These are phyloP conservation scores for Backusella circina DNA, from an alignment of 192 early-diverging fungal genomes.

Conservation along the genomic window DNA sequence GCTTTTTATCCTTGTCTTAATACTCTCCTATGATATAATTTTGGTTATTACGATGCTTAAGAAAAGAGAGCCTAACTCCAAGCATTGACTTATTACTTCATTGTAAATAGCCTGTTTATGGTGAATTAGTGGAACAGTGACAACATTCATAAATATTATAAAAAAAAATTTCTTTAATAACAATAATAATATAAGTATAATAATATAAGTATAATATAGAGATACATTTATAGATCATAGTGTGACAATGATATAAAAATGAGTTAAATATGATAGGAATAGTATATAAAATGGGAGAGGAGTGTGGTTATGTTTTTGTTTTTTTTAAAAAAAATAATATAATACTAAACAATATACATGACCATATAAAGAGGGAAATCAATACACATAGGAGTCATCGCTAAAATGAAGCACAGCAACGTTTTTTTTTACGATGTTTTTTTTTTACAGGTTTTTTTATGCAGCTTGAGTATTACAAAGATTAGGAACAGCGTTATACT, in stretches of 20 bases:
- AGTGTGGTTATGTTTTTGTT: neutral
- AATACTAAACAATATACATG: neutral
- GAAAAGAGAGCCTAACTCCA: too few species aligned
- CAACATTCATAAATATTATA: neutral
- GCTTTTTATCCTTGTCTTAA: too few species aligned
- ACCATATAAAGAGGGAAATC: neutral
- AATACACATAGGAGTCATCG: neutral
- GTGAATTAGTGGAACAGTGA: neutral
- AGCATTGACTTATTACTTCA: too few species aligned
- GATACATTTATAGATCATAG: neutral
- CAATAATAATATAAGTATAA: neutral
- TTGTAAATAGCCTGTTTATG: too few species aligned
- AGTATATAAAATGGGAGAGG: neutral
- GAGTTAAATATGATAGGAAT: neutral
- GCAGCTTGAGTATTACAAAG: slow-evolving; percentile 1
- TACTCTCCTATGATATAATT: too few species aligned
- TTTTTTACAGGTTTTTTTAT: slow-evolving; percentile 4
- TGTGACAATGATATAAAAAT: neutral
- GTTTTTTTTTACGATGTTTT: neutral
- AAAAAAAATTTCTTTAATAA: neutral
- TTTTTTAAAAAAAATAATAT: neutral
- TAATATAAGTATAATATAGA: neutral
- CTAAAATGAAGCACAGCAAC: neutral
- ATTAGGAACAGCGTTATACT: slow-evolving; percentile 8
- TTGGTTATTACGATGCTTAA: too few species aligned